Conservation (phyloP, 1,284 basidiomycete species). For the Trichosporon sp. region DNA sequence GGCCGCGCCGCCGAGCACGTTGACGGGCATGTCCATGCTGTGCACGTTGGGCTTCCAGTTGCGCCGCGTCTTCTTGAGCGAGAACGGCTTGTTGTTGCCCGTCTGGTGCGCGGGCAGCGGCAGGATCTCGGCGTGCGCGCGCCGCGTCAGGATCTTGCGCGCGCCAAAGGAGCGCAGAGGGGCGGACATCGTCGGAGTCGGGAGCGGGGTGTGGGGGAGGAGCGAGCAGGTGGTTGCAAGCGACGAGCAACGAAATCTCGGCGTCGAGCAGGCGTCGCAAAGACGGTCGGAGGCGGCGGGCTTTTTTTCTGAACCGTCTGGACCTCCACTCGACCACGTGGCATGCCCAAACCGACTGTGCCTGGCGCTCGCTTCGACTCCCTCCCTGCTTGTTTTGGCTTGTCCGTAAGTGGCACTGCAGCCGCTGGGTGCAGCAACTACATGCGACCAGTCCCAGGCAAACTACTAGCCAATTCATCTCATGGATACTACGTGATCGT, state of each 20-base stretch:
- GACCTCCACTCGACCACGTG: background rate
- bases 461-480: background rate
- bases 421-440: too few relatives aligned
- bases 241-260: background rate
- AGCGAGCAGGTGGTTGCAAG: background rate
- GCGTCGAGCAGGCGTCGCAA: background rate
- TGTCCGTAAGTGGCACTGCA: background rate
- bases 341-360: background rate
- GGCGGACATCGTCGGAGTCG: background rate
- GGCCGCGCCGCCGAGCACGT: conserved; percentile 23
- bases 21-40: conserved; percentile 34
- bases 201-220: background rate
- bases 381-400: too few relatives aligned
- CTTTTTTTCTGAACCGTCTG: background rate
- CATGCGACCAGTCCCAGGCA: too few relatives aligned
- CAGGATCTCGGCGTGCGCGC: conserved; percentile 38
- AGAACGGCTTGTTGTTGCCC: conserved; percentile 88
- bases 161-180: background rate
- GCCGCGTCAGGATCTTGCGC: conserved; percentile 21
- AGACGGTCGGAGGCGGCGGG: background rate
- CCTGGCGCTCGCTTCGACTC: background rate
- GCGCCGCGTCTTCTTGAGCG: conserved; percentile 82
- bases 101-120: conserved; percentile 34
- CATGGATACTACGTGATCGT: background rate
- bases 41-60: conserved; percentile 86